Evolutionary conservation across 768 basidiomycete genomes (phyloP).

Genomic region (Phaeotremella skinneri): DNA sequence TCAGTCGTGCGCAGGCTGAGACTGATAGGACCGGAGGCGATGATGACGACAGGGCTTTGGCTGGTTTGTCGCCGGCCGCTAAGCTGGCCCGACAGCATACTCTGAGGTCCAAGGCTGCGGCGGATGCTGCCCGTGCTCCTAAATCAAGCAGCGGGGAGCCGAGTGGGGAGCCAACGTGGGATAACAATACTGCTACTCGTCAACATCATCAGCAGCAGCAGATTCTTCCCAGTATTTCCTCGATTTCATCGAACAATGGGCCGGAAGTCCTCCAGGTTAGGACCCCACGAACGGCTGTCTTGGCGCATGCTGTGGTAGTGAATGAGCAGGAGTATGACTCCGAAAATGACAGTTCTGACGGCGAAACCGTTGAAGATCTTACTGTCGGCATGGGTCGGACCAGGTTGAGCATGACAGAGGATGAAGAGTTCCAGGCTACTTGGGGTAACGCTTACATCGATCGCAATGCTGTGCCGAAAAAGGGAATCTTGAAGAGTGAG

Average conservation of each 20-base stretch:
- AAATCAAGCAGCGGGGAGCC: background rate
- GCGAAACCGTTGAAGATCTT: conserved; percentile 54
- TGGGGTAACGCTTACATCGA: conserved; percentile 71
- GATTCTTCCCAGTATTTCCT: conserved; percentile 10
- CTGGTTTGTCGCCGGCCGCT: conserved; percentile 83
- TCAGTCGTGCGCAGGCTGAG: conserved; percentile 82
- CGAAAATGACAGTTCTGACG: conserved; percentile 56
- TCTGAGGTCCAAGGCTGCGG: conserved; percentile 71
- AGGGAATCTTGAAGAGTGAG: conserved; percentile 87
- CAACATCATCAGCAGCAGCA: conserved; percentile 13
- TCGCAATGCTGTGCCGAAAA: conserved; percentile 61
- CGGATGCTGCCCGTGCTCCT: conserved; percentile 58
- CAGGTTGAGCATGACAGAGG: conserved; percentile 36
- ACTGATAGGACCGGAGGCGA: conserved; percentile 59
- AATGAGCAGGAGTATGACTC: conserved; percentile 60
- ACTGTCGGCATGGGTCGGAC: conserved; percentile 32
- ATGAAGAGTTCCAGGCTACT: conserved; percentile 62
- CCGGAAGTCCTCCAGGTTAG: conserved; percentile 44
- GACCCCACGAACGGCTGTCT: conserved; percentile 60
- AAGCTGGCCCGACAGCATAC: conserved; percentile 87
- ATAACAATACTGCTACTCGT: conserved; percentile 64
- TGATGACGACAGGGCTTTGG: conserved; percentile 58
- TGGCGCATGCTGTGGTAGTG: conserved; percentile 39
- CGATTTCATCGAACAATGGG: conserved; percentile 12
- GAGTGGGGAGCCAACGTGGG: conserved; percentile 60